Conservation (phyloP, 2,329 filamentous ascomycete species). For the Ophiostoma montium region DNA sequence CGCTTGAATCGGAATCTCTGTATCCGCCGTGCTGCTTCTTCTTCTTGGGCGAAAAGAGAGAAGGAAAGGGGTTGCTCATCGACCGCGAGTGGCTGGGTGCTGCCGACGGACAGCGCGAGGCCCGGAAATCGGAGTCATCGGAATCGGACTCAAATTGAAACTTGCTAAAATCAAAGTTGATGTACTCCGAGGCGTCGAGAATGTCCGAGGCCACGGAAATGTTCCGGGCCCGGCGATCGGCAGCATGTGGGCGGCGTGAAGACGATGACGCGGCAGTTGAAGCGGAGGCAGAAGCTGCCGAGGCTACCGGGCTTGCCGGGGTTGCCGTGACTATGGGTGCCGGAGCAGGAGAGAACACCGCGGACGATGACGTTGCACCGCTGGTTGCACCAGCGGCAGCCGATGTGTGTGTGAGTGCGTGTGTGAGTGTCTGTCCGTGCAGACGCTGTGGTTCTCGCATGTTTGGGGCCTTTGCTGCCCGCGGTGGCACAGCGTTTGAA, state of each 20-base stretch:
- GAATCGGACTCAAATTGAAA: conserved; percentile 21
- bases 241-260: not conserved
- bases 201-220: conserved; percentile 1
- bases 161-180: conserved; percentile 13
- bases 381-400: not conserved
- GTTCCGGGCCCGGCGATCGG: not conserved
- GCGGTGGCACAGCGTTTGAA: not conserved
- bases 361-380: not conserved
- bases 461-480: not conserved
- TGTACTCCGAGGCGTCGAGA: conserved; percentile 1
- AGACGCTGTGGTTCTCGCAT: not conserved
- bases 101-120: conserved; percentile 16
- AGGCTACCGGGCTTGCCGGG: not conserved
- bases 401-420: not conserved
- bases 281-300: not conserved
- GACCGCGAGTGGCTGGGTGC: conserved; percentile 43
- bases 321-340: not conserved
- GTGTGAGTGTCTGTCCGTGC: not conserved
- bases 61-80: conserved; percentile 68
- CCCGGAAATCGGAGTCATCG: conserved; percentile 24
- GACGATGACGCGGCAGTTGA: not conserved
- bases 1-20: conserved; percentile 25
- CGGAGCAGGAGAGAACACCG: not conserved
- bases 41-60: conserved; percentile 48
- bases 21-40: conserved; percentile 35